A percentile compares a stretch with the other conserved stretches of the same genome.
These are phyloP conservation scores for Paramecium primaurelia DNA, from an alignment of 73 alveolate genomes.

Conservation along the genomic window DNA sequence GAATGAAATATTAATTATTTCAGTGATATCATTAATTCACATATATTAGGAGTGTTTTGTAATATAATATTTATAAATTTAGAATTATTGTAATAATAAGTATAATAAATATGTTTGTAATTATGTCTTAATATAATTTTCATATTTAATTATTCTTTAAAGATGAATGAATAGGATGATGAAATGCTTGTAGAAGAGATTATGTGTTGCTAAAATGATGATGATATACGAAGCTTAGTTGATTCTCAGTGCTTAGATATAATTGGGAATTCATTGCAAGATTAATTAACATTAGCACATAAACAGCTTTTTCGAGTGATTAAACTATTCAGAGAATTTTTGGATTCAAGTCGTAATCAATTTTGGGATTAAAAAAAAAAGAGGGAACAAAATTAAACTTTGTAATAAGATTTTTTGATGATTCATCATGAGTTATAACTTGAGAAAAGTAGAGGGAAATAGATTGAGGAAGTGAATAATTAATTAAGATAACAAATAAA, in stretches of 20 bases:
- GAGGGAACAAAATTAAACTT: neutral
- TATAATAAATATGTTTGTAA: neutral
- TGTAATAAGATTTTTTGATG: neutral
- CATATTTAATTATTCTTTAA: neutral
- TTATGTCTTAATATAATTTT: neutral
- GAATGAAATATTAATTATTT: no score
- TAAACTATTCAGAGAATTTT: neutral
- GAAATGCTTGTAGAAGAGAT: constrained; percentile 20
- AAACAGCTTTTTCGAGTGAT: constrained; percentile 27
- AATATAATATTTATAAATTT: no score
- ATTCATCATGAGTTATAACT: neutral
- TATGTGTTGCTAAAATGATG: constrained; percentile 21
- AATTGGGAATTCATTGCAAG: neutral
- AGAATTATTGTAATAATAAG: neutral
- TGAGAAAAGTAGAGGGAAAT: neutral
- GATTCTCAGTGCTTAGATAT: constrained; percentile 36
- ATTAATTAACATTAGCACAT: neutral
- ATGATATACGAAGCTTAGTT: neutral
- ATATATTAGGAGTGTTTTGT: no score
- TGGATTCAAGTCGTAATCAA: neutral
- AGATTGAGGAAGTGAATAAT: neutral
- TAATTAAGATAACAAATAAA: neutral
- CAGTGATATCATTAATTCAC: no score
- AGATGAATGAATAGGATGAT: constrained; percentile 24
- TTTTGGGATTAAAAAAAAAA: neutral